Evolutionary conservation across 352 stramenopile species (phyloP).

Genomic region (Phytopythium boreale): DNA sequence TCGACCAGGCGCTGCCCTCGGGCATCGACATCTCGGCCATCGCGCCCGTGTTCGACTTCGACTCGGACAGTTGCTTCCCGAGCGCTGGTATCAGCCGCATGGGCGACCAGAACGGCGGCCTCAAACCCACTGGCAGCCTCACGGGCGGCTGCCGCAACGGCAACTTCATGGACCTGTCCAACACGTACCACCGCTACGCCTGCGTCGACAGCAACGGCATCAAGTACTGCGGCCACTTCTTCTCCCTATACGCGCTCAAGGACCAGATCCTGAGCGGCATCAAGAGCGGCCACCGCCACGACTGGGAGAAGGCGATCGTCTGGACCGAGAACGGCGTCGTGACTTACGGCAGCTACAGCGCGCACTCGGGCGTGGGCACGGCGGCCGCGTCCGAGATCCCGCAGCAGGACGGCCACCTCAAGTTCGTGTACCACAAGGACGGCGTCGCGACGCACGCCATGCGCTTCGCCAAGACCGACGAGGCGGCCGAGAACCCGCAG

Average conservation of each 20-base stretch:
- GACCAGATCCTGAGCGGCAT: conserved; percentile 5
- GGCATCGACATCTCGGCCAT: conserved; percentile 25
- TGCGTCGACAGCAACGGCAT: conserved; percentile 5
- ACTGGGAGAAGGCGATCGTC: conserved; percentile 40
- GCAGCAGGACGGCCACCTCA: conserved; percentile 8
- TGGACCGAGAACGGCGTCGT: conserved; percentile 22
- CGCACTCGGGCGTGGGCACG: conserved; percentile 8
- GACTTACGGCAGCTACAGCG: conserved; percentile 2
- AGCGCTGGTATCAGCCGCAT: conserved; percentile 32
- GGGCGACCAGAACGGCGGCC: conserved; percentile 23
- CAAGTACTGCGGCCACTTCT: conserved; percentile 15
- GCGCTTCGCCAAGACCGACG: conserved; percentile 12
- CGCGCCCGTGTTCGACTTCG: conserved; percentile 4
- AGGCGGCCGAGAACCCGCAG: conserved; percentile 10
- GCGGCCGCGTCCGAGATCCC: conserved; percentile 3
- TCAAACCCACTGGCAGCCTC: conserved; percentile 23
- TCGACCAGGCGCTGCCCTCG: conserved; percentile 22
- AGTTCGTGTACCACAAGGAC: conserved; percentile 19
- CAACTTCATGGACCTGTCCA: conserved; percentile 13
- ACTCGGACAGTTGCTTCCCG: conserved; percentile 25
- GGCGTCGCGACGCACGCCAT: conserved; percentile 1
- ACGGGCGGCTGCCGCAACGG: conserved; percentile 11
- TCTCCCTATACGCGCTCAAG: conserved; percentile 11
- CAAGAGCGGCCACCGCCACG: conserved; percentile 27
- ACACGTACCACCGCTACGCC: conserved; percentile 17